Evolutionary conservation across 1,139 yeast genomes (phyloP), one percentile per base, ranked within the genome.

Genomic region (Taphrina flavorubra): DNA sequence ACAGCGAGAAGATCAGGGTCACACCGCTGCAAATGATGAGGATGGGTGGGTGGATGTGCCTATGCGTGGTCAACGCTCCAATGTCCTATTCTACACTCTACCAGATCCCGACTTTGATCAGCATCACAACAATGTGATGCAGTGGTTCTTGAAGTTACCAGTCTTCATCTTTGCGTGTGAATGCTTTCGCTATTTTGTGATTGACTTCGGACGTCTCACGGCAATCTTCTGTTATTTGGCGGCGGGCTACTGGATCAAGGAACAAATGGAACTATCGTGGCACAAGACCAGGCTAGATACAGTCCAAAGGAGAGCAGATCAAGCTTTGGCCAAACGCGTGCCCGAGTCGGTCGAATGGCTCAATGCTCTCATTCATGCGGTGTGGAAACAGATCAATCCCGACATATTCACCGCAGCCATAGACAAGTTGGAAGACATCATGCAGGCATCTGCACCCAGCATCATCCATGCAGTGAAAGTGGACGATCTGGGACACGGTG

Each of bases 331-430:
- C 25, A 58, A 44, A 31, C 51, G 62, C 8, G 61, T 62, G 8
- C 69, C 69, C 11, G 69, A 68, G 44, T 58, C 65, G 18, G 67
- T 62, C 51, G 68, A 68, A 34, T 68, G 69, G 69, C 55, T 68
- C 57, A 68, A 68, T 34, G 49, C 56, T 25, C 34, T 68, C 7
- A 31, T 68, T 18, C 49, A 31, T 51, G 49, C 66, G 7, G 51
- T 62, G 8, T 68, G 67, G 64, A 39, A 25, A 36, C 63, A 62
- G 20, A 53, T 68, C 13, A 56, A 68, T 18, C 69, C 69, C 1
- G 68, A 62, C 44, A 40, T 68, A 10, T 62, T 68, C 46, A 47
- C 58, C 8, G 65, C 69, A 10, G 36, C 63, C 2, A 42, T 57
- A 14, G 68, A 68, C 51, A 57, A 53, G 59, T 42, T 68, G 20